A percentile compares a stretch with the other conserved stretches of the same genome.
These are phyloP conservation scores for Cercospora sojina DNA, from an alignment of 2,329 filamentous ascomycete species.

Conservation along the genomic window DNA sequence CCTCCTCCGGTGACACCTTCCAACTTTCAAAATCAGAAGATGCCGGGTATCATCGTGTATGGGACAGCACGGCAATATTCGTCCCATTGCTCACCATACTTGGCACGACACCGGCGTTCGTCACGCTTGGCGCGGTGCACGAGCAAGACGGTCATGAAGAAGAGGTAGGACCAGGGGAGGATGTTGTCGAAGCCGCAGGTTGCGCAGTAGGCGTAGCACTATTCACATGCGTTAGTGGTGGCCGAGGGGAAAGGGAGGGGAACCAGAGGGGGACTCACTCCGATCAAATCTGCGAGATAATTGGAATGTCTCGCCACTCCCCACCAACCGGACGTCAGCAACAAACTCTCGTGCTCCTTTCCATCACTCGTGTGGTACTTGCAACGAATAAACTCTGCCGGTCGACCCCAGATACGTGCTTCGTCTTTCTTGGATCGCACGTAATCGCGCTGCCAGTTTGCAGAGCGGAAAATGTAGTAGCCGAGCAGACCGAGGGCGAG, in stretches of 20 bases:
- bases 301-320: slow-evolving; percentile 26
- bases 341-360: slow-evolving; percentile 21
- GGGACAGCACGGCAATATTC: slow-evolving; percentile 24
- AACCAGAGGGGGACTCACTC: not conserved
- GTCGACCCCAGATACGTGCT: slow-evolving; percentile 23
- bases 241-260: too few species aligned
- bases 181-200: slow-evolving; percentile 25
- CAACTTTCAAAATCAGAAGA: slow-evolving; percentile 12
- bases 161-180: slow-evolving; percentile 26
- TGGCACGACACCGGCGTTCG: slow-evolving; percentile 22
- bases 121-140: slow-evolving; percentile 19
- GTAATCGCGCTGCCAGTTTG: slow-evolving; percentile 25
- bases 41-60: slow-evolving; percentile 22
- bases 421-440: slow-evolving; percentile 22
- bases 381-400: slow-evolving; percentile 25
- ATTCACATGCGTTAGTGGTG: not conserved
- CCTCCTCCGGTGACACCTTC: not conserved
- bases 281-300: slow-evolving; percentile 26
- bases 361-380: slow-evolving; percentile 24
- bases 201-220: slow-evolving; percentile 25
- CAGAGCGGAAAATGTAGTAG: slow-evolving; percentile 24
- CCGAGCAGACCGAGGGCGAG: slow-evolving; percentile 18
- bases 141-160: slow-evolving; percentile 25
- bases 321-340: slow-evolving; percentile 27
- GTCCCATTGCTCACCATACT: slow-evolving; percentile 27